Percentiles rank a stretch among this genome's conserved stretches.
These are phyloP conservation scores for Boechera divaricarpa DNA, from an alignment of 345 rosid genomes.

Conservation along the genomic window DNA sequence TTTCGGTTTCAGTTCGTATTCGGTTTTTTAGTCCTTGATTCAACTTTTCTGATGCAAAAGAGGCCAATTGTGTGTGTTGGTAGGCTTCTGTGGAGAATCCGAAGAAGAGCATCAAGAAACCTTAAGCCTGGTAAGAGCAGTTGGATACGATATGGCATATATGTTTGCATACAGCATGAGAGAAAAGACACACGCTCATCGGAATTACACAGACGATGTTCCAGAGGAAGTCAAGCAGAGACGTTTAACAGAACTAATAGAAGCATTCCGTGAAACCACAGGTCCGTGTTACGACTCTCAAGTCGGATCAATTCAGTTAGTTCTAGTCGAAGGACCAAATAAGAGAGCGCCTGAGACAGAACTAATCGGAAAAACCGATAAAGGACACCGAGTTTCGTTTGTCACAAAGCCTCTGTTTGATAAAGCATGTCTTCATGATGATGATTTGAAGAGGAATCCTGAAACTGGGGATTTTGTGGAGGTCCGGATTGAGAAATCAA, in stretches of 20 bases:
- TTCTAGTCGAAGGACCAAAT: constrained; percentile 90
- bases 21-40: background rate
- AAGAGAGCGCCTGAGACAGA: constrained; percentile 88
- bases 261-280: constrained; percentile 79
- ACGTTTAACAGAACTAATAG: constrained; percentile 80
- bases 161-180: constrained; percentile 99
- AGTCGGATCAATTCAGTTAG: constrained; percentile 72
- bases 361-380: constrained; percentile 84
- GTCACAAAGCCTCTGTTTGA: constrained; percentile 51
- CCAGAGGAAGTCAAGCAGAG: constrained; percentile 87
- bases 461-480: constrained; percentile 78
- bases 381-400: constrained; percentile 82
- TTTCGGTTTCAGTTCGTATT: background rate
- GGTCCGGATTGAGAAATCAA: constrained; percentile 65
- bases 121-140: constrained; percentile 65
- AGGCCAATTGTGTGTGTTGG: background rate
- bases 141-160: constrained; percentile 94
- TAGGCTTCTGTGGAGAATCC: constrained; percentile 95
- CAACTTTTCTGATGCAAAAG: background rate
- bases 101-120: constrained; percentile 90
- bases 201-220: constrained; percentile 75
- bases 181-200: constrained; percentile 89
- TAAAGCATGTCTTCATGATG: constrained; percentile 40
- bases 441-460: constrained; percentile 53
- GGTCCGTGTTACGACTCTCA: constrained; percentile 77